Base-by-base conservation (phyloP, 345 rosid species). In the Atalantia buxifolia region DNA sequence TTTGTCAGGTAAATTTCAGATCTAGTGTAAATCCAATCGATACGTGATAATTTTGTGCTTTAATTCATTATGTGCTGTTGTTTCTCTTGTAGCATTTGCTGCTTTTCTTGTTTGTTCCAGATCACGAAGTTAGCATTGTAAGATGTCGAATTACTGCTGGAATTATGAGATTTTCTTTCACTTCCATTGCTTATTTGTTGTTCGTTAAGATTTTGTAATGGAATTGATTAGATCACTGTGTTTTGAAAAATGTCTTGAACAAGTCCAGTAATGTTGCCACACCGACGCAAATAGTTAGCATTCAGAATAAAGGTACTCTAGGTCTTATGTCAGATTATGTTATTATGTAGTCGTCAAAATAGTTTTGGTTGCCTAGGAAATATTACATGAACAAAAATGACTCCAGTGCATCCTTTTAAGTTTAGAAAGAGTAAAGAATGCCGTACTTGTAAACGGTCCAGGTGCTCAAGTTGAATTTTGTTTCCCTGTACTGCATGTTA, bases 1-100 rank as follows among this genome's bases (percentile, higher is more conserved):
- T 79, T 87, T 73, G 33, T 71, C 53, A 77, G 88, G 85, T 86
- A 81, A 63, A 86, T 82, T 77, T 27, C 90, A 93, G 95, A 93
- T 93, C 97, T 91, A 85, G 80, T 60, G 60, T 28, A 57, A 73
- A 62, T 76, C 74, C 24, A 45, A 24, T 74, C 53, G 14, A 16
- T 65, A 36, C 69, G 64, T 73, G 33, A 48, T 21, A 24, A 61
- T 40, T 24, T 69, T 21, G 6, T 60, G 64, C 50, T 38, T 60
- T 7, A 24, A 57, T 57, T 63, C 31, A 59, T 72, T 63, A 48
- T n/a, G 38, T 55, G 65, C 9, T 62, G 28, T 14, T 42, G 14
- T 50, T 65, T 45, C 16, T 30, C 1, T 28, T 53, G 65, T 33
- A 36, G 66, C 77, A 19, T 36, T 30, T 69, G 38, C 21, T 48